These are phyloP conservation scores for Microascus cirrosus DNA, from an alignment of 2,329 filamentous ascomycete genomes.

Conservation along the genomic window DNA sequence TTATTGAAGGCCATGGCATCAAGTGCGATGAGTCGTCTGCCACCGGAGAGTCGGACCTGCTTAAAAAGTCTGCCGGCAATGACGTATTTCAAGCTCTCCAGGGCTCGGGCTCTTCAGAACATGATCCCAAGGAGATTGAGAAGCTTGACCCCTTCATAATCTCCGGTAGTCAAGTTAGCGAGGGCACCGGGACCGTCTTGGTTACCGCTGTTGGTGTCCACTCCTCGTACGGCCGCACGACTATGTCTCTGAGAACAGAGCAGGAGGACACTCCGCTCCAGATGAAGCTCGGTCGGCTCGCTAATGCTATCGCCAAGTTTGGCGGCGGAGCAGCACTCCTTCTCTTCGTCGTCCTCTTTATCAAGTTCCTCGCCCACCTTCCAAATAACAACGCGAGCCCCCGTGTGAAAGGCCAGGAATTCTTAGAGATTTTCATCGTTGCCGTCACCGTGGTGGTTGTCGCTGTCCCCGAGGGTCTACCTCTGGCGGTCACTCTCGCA, in stretches of 20 bases:
- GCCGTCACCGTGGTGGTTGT: constrained; percentile 57
- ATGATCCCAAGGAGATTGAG: constrained; percentile 19
- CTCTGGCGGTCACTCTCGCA: constrained; percentile 56
- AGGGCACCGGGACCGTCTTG: constrained; percentile 41
- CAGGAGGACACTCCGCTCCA: constrained; percentile 42
- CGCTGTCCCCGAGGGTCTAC: constrained; percentile 55
- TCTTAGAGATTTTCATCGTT: constrained; percentile 54
- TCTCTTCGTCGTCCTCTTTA: constrained; percentile 66
- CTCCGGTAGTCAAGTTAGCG: constrained; percentile 41
- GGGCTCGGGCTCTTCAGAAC: constrained; percentile 16
- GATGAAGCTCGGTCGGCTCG: constrained; percentile 32
- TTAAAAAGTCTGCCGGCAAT: constrained; percentile 53
- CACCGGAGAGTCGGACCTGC: constrained; percentile 62
- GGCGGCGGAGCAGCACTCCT: constrained; percentile 58
- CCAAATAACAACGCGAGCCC: constrained; percentile 33
- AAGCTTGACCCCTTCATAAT: constrained; percentile 53
- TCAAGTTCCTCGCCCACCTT: constrained; percentile 61
- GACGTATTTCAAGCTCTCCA: constrained; percentile 43
- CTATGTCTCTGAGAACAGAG: constrained; percentile 42
- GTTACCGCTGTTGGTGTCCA: constrained; percentile 45
- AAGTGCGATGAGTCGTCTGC: constrained; percentile 65
- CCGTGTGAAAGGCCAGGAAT: constrained; percentile 44
- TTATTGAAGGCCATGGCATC: constrained; percentile 41
- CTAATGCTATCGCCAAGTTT: constrained; percentile 22
- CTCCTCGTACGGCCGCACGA: constrained; percentile 41